Base-by-base conservation (phyloP, 495 filamentous ascomycete species). In the Sordaria brevicollis region DNA sequence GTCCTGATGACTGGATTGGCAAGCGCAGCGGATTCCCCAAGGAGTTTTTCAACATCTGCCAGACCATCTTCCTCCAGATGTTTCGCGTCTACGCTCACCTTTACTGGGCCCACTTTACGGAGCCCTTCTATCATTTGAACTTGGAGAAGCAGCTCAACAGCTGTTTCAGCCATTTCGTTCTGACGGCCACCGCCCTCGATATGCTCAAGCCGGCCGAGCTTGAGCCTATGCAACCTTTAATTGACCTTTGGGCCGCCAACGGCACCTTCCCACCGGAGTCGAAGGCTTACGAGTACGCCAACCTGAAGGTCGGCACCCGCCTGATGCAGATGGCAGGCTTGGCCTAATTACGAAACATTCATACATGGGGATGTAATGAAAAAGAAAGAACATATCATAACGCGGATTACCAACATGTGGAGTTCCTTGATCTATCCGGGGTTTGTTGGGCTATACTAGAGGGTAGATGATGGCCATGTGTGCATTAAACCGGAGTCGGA, bases 1-100 rank as follows among this genome's bases (percentile, higher is more conserved):
- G 83, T 54, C 83, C 89, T 31, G 84, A 83, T 31, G 82, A 87
- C 67, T 97, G 92, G 92, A 82, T 96, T 68, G 94, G 94, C 71
- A 94, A 94, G 81, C 86, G 88, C 38, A 92, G 90, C 72, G 93
- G 93, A 21, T 97, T 97, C 79, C 94, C 93, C 15, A 88, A 90
- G 74, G 89, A 89, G 31, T 96, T 96, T 78, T 87, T 93, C 75
- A 86, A 90, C 72, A 92, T 96, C 73, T 92, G 91, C 82, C 90
- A 92, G 80, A 93, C 89, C 71, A 94, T 96, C 74, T 96, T 94
- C 86, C 89, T 93, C 72, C 94, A 97, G 81, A 97, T 97, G 91
- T 95, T 97, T 86, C 93, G 94, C 39, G 93, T 94, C 79, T 97
- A 97, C 74, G 90, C 93, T 37, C 94, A 97, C 81, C 84, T 94